Evolutionary conservation across 2,329 filamentous ascomycete species (phyloP), one percentile per base, ranked within the genome.

Genomic region (Orbilia quercus): DNA sequence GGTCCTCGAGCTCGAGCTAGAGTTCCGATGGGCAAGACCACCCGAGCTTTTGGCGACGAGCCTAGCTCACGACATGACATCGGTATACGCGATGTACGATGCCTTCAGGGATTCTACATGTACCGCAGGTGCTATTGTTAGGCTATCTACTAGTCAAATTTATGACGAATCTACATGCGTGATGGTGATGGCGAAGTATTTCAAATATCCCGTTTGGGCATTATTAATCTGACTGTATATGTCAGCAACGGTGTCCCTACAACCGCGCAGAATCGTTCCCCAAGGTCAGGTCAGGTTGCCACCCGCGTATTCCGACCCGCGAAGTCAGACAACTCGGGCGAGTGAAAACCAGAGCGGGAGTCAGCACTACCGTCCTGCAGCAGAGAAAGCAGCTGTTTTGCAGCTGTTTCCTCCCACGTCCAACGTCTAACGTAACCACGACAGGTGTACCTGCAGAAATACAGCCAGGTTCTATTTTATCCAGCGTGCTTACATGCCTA

Each of bases 231-330:
- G 57, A 71, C 66, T 12, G 65, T 62, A 55, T 62, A 71, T 57
- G 66, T 71, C 62, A 71, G 66, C 66, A 71, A 44, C 42, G 57
- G 28, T 12, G 42, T 42, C 53, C 45, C 11, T 53, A 36, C 23
- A 25, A 54, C 47, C 54, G 40, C 25, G 22, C 45, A 60, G 54
- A 54, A 54, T 36, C 34, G 23, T 60, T 54, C 47, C 40, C 53
- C 55, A 72, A 47, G 28, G 51, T 40, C 51, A n/a, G 40, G 53
- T 53, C 12, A 14, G 36, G 20, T 73, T 65, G 69, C 69, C 69
- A 73, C 69, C 60, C 60, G 59, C 69, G 50, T 73, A 55, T 73
- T 73, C 69, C 69, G 69, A 73, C 69, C 38, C 25, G 69, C 69
- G 69, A 73, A 62, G 69, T 66, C 54, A 55, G 60, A 53, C 58